Percentiles rank a stretch among this genome's conserved stretches.
Evolutionary conservation across 1,284 basidiomycete genomes (phyloP).

Genomic region (Volvariella surrecta): DNA sequence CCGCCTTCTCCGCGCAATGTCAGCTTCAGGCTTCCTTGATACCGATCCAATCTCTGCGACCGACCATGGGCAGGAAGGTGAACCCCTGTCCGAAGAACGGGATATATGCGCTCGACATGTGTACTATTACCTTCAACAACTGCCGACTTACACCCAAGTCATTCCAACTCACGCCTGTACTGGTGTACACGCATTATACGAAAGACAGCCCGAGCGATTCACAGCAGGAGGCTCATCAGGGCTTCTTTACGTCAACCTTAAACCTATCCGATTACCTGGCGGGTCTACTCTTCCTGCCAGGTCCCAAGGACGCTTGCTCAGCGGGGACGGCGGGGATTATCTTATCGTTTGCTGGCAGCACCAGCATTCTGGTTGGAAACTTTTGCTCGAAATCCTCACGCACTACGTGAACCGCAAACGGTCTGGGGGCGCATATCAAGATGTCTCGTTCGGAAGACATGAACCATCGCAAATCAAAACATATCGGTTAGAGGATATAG

Average conservation of each 20-base stretch:
- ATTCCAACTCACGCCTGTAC: constrained; percentile 52
- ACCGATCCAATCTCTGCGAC: constrained; percentile 53
- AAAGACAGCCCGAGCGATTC: constrained; percentile 54
- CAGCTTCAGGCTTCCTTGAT: constrained; percentile 61
- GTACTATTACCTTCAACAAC: constrained; percentile 62
- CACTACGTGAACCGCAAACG: constrained; percentile 59
- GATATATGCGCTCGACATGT: constrained; percentile 56
- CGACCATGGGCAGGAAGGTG: constrained; percentile 32
- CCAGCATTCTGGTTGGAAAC: constrained; percentile 74
- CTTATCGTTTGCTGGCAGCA: constrained; percentile 78
- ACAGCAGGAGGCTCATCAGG: constrained; percentile 42
- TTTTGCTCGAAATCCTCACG: constrained; percentile 70
- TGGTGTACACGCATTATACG: constrained; percentile 61
- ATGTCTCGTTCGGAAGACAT: constrained; percentile 40
- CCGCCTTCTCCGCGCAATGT: constrained; percentile 69
- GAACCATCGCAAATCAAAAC: constrained; percentile 28
- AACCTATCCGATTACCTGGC: constrained; percentile 67
- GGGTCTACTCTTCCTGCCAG: constrained; percentile 60
- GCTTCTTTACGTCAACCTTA: constrained; percentile 55
- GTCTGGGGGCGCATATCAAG: constrained; percentile 34
- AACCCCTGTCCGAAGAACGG: constrained; percentile 30
- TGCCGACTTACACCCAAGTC: constrained; percentile 73
- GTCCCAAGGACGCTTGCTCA: constrained; percentile 65
- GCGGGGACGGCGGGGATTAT: constrained; percentile 60
- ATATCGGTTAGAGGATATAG: constrained; percentile 57